Conservation (phyloP, 768 basidiomycete genomes). For the Amanita jacksonii region DNA sequence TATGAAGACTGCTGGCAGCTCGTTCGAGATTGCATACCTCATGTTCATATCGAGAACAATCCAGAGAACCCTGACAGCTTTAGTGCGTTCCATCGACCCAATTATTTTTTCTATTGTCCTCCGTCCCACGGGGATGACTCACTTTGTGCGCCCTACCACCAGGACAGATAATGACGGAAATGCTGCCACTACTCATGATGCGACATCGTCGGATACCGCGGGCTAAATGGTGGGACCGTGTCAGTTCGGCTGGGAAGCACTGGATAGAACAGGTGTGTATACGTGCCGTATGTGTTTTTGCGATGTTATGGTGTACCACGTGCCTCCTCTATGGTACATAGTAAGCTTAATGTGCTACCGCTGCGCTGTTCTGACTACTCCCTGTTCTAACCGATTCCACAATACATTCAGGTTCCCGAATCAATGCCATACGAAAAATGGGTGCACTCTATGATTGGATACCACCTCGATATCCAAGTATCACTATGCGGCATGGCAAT, state of each 20-base stretch:
- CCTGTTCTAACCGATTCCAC: background rate
- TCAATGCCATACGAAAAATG: constrained; percentile 56
- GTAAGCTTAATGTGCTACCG: too few relatives aligned
- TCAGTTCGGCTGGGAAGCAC: constrained; percentile 56
- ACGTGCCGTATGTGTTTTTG: background rate
- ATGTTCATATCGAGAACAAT: constrained; percentile 43
- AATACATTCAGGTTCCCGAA: constrained; percentile 42
- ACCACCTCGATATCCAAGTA: constrained; percentile 59
- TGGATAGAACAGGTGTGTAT: constrained; percentile 68
- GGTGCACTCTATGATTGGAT: constrained; percentile 69
- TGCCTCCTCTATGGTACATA: too few relatives aligned
- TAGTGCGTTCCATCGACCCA: constrained; percentile 34
- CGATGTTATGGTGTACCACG: too few relatives aligned
- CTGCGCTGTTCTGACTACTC: too few relatives aligned
- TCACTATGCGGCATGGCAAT: constrained; percentile 79
- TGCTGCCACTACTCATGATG: constrained; percentile 81
- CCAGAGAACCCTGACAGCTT: constrained; percentile 55
- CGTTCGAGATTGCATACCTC: constrained; percentile 49
- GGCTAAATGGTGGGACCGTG: constrained; percentile 60
- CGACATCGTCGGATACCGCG: constrained; percentile 71
- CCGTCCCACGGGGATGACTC: constrained; percentile 4
- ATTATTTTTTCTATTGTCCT: background rate
- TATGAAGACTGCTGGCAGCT: constrained; percentile 59
- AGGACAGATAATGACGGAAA: constrained; percentile 69
- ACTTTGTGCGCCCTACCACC: constrained; percentile 4